Evolutionary conservation across 495 filamentous ascomycete genomes (phyloP).

Genomic region (Penicillium goetzii): DNA sequence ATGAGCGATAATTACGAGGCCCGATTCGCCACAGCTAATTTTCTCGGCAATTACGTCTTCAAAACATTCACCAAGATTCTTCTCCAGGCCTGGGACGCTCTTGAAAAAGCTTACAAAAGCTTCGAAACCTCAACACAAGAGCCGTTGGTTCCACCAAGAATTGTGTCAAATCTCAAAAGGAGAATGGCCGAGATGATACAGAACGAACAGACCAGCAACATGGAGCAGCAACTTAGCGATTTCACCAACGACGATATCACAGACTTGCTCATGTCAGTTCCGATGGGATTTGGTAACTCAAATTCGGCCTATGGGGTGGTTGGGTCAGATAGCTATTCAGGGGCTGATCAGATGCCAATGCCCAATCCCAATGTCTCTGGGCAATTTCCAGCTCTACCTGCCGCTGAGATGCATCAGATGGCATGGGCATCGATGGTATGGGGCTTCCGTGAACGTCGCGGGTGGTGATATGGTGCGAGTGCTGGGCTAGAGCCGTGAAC

Average conservation of each 20-base stretch:
- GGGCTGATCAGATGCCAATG: background rate
- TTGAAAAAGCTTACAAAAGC: conserved; percentile 27
- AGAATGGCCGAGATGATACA: conserved; percentile 25
- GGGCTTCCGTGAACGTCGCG: conserved; percentile 3
- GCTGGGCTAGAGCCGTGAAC: too few relatives aligned
- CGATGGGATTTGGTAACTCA: background rate
- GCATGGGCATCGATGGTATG: conserved; percentile 6
- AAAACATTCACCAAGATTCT: conserved; percentile 46
- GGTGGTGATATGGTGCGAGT: background rate
- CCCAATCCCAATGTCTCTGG: background rate
- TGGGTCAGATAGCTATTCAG: background rate
- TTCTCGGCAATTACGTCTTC: conserved; percentile 40
- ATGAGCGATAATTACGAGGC: conserved; percentile 57
- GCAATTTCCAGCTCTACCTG: background rate
- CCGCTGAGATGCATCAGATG: background rate
- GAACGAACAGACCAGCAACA: conserved; percentile 10
- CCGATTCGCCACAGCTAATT: conserved; percentile 27
- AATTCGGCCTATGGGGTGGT: background rate
- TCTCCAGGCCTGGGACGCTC: conserved; percentile 52
- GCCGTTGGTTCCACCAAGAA: conserved; percentile 36
- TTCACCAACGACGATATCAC: background rate
- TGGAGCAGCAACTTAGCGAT: background rate
- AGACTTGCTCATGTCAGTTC: background rate
- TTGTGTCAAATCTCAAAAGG: conserved; percentile 43
- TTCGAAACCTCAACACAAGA: conserved; percentile 13